Evolutionary conservation across 1,284 basidiomycete genomes (phyloP).

Genomic region (Rhodotorula sp.): DNA sequence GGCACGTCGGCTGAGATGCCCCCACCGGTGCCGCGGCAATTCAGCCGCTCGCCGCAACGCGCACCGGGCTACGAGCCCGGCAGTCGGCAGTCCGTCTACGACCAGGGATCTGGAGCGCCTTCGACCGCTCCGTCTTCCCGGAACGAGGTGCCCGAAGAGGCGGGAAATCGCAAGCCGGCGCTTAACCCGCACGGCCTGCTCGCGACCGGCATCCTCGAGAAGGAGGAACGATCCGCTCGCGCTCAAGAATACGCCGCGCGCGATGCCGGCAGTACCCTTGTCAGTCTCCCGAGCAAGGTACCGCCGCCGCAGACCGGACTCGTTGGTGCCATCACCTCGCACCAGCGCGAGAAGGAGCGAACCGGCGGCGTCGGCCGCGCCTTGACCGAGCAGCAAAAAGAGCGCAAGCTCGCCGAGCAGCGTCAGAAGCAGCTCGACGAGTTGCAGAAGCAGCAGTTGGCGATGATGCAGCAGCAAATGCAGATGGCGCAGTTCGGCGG

Average conservation of each 20-base stretch:
- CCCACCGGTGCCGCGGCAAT: not conserved
- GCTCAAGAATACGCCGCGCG: constrained; percentile 88
- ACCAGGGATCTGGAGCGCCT: not conserved
- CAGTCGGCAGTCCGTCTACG: constrained; percentile 16
- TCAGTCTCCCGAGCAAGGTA: constrained; percentile 91
- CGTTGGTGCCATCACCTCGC: constrained; percentile 89
- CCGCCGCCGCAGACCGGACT: constrained; percentile 93
- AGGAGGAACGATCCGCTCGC: constrained; percentile 90
- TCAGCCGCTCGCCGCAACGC: constrained; percentile 11
- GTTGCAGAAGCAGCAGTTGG: constrained; percentile 76
- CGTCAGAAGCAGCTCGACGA: constrained; percentile 88
- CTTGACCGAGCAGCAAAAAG: constrained; percentile 89
- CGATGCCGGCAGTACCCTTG: constrained; percentile 80
- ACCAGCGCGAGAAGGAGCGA: constrained; percentile 88
- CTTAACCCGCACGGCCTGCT: constrained; percentile 64
- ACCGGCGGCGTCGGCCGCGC: constrained; percentile 92
- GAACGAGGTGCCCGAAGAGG: constrained; percentile 8
- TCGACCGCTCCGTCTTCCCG: constrained; percentile 10
- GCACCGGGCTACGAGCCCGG: not conserved
- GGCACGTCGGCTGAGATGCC: not conserved
- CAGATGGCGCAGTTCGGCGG: constrained; percentile 65
- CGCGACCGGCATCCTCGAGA: constrained; percentile 90
- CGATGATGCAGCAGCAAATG: constrained; percentile 48
- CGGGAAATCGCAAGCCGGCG: constrained; percentile 38
- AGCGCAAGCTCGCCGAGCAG: constrained; percentile 76